Percentiles rank a stretch among this genome's conserved stretches.
Evolutionary conservation across 2,329 filamentous ascomycete species (phyloP).

Genomic region (Fusarium decemcellulare): DNA sequence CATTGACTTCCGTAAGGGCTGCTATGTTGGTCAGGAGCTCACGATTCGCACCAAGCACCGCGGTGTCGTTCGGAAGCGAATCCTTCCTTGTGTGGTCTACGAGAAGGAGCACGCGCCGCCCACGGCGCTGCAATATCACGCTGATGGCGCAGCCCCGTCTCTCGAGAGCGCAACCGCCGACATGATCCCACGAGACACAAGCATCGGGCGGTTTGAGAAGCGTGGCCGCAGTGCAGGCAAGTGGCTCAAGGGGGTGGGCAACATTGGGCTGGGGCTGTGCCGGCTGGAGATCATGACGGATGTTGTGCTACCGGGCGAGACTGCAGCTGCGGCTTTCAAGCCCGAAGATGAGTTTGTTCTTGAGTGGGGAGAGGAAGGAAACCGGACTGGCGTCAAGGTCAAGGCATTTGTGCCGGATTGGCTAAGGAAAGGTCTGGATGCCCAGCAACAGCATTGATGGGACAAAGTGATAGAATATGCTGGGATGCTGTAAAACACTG

Average conservation of each 20-base stretch:
- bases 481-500: conserved; percentile 25
- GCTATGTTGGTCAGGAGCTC: conserved; percentile 96
- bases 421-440: conserved; percentile 64
- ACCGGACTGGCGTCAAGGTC: conserved; percentile 63
- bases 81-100: conserved; percentile 86
- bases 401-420: conserved; percentile 91
- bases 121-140: conserved; percentile 63
- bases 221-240: conserved; percentile 83
- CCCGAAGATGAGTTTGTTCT: conserved; percentile 75
- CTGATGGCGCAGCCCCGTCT: conserved; percentile 42
- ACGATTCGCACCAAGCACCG: conserved; percentile 96
- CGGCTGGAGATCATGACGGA: conserved; percentile 93
- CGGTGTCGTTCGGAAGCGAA: conserved; percentile 91
- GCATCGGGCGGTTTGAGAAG: conserved; percentile 66
- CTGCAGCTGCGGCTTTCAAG: conserved; percentile 73
- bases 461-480: background rate
- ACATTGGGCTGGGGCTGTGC: conserved; percentile 89
- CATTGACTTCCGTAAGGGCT: conserved; percentile 95
- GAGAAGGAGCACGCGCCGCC: conserved; percentile 56
- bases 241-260: conserved; percentile 84
- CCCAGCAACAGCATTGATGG: conserved; percentile 38
- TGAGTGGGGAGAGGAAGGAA: conserved; percentile 62
- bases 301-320: conserved; percentile 77
- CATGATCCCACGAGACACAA: conserved; percentile 60
- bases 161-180: conserved; percentile 50